Base-by-base conservation (phyloP, 2,329 filamentous ascomycete species). In the Colletotrichum caudatum region DNA sequence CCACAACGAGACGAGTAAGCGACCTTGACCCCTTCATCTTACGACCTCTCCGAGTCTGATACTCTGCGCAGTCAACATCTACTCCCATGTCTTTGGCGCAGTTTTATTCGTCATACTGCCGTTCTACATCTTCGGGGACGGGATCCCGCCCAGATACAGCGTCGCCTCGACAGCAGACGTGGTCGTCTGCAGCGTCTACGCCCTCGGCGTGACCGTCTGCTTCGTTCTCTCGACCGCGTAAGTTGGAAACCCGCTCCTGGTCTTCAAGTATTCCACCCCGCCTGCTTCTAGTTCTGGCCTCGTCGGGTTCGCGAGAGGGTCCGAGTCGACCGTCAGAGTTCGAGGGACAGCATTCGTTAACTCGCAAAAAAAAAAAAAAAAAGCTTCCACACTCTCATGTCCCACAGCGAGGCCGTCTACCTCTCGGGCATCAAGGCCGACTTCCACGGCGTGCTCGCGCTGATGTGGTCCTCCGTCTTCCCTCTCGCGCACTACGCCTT, bases 381-480 rank as follows among this genome's bases (percentile, higher is more conserved):
- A 29, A 87, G 85, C 7, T 91, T 87, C 74, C 89, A 91, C 76
- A 87, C 86, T 2, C 82, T 90, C 61, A 84, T 84, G 73, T 87
- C 86, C 67, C 89, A 91, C 74, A 88, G 85, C 62, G 80, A 84
- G 9, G 75, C 79, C 7, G 82, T 87, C 18, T 84, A 84, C 48
- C 80, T 80, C 14, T 83, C 87, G 69, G 88, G 88, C 7, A 88
- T 90, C 72, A 86, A 88, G 75, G 79, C 91, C 37, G 90, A 92
- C 76, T 89, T 90, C 74, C 83, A 89, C 54, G 89, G 89, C 9
- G 88, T 91, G 54, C 83, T 91, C 2, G 81, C 88, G 8, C 78
- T 91, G 70, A 91, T 91, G 79, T 91, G 88, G 87, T 86, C 87
- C 5, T 85, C 86, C 69, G 90, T 88, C 58, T 81, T 90, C 8